Conservation (phyloP, 805 yeast genomes). For the Suhomyces tanzawaensis region DNA sequence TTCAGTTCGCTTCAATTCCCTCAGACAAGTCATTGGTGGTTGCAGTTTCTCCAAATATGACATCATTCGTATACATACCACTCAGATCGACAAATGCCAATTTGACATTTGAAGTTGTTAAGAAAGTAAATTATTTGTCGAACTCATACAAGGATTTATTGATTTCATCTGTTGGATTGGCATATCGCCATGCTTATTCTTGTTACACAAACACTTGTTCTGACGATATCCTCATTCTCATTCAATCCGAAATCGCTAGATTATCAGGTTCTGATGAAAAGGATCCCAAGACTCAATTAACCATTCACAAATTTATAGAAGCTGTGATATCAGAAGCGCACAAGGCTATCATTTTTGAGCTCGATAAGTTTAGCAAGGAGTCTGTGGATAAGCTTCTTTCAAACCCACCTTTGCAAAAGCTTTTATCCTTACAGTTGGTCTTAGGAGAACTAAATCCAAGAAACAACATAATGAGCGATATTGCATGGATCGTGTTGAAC, state of each 20-base stretch:
- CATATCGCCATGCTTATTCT: constrained; percentile 64
- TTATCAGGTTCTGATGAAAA: constrained; percentile 7
- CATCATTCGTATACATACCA: constrained; percentile 36
- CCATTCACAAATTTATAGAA: constrained; percentile 28
- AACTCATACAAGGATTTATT: constrained; percentile 31
- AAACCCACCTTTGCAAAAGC: constrained; percentile 73
- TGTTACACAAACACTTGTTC: constrained; percentile 65
- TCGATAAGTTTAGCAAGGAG: constrained; percentile 64
- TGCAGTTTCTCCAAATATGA: constrained; percentile 51
- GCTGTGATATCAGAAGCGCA: constrained; percentile 65
- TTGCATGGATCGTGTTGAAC: constrained; percentile 66
- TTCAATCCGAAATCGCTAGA: constrained; percentile 45
- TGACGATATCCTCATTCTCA: constrained; percentile 66
- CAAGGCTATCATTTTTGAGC: constrained; percentile 67
- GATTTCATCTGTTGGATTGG: constrained; percentile 57
- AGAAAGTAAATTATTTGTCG: constrained; percentile 13
- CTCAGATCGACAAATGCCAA: constrained; percentile 11
- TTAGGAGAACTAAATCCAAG: constrained; percentile 46
- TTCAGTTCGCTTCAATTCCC: constrained; percentile 41
- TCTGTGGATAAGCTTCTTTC: constrained; percentile 72
- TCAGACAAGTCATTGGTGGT: constrained; percentile 21
- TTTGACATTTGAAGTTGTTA: constrained; percentile 20
- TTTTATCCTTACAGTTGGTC: constrained; percentile 66
- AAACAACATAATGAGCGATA: constrained; percentile 39
- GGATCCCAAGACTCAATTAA: constrained; percentile 8